These are phyloP conservation scores for Pyricularia sp. DNA, from an alignment of 2,329 filamentous ascomycete genomes.

Conservation along the genomic window DNA sequence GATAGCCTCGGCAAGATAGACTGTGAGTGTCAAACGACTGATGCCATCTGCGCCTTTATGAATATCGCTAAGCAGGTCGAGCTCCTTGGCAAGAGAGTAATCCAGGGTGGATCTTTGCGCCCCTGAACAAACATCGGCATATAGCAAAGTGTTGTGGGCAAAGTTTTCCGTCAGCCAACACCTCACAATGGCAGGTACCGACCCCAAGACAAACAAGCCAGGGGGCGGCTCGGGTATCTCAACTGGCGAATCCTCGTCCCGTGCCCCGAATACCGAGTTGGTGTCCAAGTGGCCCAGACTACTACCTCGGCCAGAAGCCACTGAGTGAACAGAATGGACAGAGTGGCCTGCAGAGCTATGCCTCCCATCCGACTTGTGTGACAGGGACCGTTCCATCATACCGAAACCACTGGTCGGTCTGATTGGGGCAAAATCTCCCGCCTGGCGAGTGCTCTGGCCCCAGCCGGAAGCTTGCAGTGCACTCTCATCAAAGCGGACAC, in stretches of 20 bases:
- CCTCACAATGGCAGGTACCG: conserved; percentile 86
- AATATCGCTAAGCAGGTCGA: conserved; percentile 61
- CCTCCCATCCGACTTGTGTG: conserved; percentile 91
- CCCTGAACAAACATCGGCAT: conserved; percentile 86
- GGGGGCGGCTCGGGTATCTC: conserved; percentile 70
- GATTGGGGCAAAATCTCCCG: conserved; percentile 66
- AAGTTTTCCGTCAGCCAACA: conserved; percentile 92
- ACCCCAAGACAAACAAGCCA: conserved; percentile 75
- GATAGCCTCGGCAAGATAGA: conserved; percentile 88
- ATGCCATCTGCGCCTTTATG: conserved; percentile 55
- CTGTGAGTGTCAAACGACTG: conserved; percentile 63
- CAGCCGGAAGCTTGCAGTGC: conserved; percentile 82
- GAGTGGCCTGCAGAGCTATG: conserved; percentile 90
- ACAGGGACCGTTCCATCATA: conserved; percentile 84
- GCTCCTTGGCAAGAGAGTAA: conserved; percentile 60
- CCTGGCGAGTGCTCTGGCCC: conserved; percentile 71
- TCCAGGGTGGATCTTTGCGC: conserved; percentile 84
- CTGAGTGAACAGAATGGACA: conserved; percentile 48
- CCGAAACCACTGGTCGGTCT: conserved; percentile 74
- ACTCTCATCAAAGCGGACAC: conserved; percentile 94
- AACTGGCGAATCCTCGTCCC: conserved; percentile 59
- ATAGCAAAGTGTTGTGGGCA: conserved; percentile 79
- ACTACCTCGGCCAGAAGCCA: conserved; percentile 70
- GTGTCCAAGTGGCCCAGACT: conserved; percentile 75
- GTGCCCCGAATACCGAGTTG: conserved; percentile 48